phyloP scores from a whole-genome alignment of 805 yeast species.

The Barnettozyma salicaria region DNA sequence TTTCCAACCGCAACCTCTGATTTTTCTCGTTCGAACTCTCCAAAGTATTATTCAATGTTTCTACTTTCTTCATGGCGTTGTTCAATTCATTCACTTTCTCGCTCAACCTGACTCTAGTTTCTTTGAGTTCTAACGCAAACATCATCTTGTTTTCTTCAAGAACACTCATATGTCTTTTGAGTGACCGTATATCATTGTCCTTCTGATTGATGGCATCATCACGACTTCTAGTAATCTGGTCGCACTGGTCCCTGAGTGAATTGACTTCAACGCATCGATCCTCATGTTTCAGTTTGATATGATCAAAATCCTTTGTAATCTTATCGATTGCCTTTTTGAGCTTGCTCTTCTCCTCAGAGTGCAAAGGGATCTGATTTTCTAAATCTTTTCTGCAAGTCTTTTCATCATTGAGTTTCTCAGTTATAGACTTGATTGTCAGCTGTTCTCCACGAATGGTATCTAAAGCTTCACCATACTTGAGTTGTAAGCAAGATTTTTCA shows the following conservation, averaged over 20 bases:
- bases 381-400: constrained; percentile 1
- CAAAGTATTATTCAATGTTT: constrained; percentile 1
- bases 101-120: constrained; percentile 11
- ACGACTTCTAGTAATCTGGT: constrained; percentile 1
- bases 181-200: constrained; percentile 14
- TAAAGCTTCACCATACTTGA: background rate
- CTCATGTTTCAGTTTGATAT: constrained; percentile 1
- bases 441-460: background rate
- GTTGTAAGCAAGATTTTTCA: background rate
- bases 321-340: background rate
- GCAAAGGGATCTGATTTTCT: background rate
- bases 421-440: too few relatives aligned
- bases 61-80: constrained; percentile 5
- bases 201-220: constrained; percentile 8
- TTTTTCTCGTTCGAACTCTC: constrained; percentile 6
- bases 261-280: constrained; percentile 7
- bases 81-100: constrained; percentile 8
- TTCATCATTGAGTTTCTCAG: constrained; percentile 6
- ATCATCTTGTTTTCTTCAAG: background rate
- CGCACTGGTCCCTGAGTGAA: constrained; percentile 2
- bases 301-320: constrained; percentile 1
- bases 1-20: constrained; percentile 11
- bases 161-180: constrained; percentile 6
- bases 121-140: constrained; percentile 5
- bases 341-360: background rate